A percentile compares a stretch with the other conserved stretches of the same genome.
Conservation (phyloP, 2,329 filamentous ascomycete genomes). For the Madurella mycetomatis region DNA sequence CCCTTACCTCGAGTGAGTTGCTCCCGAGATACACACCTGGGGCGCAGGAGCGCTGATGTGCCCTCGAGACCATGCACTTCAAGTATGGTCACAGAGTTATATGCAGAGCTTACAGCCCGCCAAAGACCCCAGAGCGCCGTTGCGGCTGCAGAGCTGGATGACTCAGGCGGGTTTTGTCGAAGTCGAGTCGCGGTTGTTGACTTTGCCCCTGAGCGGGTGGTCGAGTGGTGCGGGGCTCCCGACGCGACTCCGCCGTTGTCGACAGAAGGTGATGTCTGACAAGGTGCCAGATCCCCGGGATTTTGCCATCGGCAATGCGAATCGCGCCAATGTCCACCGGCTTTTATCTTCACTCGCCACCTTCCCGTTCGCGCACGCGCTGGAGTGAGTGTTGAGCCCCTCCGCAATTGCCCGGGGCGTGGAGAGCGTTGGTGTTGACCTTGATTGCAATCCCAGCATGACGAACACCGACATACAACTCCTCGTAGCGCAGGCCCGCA, state of each 20-base stretch:
- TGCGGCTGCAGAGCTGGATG: constrained; percentile 57
- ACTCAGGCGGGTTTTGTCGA: constrained; percentile 61
- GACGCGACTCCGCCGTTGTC: neutral
- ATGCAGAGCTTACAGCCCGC: constrained; percentile 55
- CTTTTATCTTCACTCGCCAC: constrained; percentile 52
- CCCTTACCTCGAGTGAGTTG: constrained; percentile 57
- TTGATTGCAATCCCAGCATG: constrained; percentile 42
- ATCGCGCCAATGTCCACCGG: constrained; percentile 51
- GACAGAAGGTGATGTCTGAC: constrained; percentile 17
- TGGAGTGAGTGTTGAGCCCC: constrained; percentile 38
- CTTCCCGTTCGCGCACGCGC: constrained; percentile 51
- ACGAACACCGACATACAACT: constrained; percentile 53
- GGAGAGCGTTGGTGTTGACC: neutral
- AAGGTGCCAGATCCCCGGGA: constrained; percentile 43
- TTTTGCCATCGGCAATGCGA: constrained; percentile 49
- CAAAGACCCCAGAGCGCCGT: constrained; percentile 63
- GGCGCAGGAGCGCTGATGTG: constrained; percentile 8
- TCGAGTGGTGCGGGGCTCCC: constrained; percentile 49
- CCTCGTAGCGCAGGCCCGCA: constrained; percentile 51
- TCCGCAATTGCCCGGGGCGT: neutral
- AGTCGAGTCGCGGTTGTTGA: constrained; percentile 61
- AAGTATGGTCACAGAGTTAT: constrained; percentile 63
- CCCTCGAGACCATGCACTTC: constrained; percentile 55
- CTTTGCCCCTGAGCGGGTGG: constrained; percentile 67
- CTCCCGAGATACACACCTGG: neutral